Percentiles rank a stretch among this genome's conserved stretches.
These are phyloP conservation scores for Blumeriella jaapii DNA, from an alignment of 2,329 filamentous ascomycete species.

Conservation along the genomic window DNA sequence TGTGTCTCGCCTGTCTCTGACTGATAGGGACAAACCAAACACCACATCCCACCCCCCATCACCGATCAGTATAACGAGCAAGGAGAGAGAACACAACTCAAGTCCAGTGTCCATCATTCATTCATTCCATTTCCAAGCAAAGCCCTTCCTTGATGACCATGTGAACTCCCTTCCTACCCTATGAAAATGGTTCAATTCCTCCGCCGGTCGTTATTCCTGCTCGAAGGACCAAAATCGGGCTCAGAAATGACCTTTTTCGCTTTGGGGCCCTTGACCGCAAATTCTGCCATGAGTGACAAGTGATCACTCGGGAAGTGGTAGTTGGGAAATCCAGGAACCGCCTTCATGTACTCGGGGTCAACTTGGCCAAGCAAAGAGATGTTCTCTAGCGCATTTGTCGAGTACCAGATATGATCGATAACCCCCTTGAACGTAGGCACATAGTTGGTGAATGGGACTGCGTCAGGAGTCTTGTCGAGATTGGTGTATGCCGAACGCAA, in stretches of 20 bases:
- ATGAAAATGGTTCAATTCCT: conserved; percentile 8
- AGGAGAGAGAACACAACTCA: conserved; percentile 12
- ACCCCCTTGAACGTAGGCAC: conserved; percentile 86
- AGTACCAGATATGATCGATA: conserved; percentile 97
- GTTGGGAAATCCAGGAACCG: conserved; percentile 63
- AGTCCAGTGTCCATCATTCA: conserved; percentile 7
- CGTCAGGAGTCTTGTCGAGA: conserved; percentile 70
- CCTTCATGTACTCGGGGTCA: conserved; percentile 58
- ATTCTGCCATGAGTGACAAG: conserved; percentile 56
- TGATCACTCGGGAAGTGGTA: conserved; percentile 68
- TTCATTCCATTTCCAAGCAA: conserved; percentile 14
- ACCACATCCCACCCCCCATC: conserved; percentile 13
- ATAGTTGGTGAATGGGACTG: conserved; percentile 92
- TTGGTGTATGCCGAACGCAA: conserved; percentile 81
- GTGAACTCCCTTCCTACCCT: conserved; percentile 1
- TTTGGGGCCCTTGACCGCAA: conserved; percentile 56
- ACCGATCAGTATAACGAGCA: conserved; percentile 15
- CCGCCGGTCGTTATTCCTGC: conserved; percentile 15
- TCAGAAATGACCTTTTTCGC: conserved; percentile 24
- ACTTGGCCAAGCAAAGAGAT: conserved; percentile 57
- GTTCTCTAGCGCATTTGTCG: conserved; percentile 61
- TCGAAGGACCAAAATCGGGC: conserved; percentile 26
- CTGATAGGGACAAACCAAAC: conserved; percentile 15
- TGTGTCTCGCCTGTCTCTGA: conserved; percentile 4
- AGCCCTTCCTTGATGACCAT: conserved; percentile 9